Percentiles rank a stretch among this genome's conserved stretches.
These are phyloP conservation scores for Colletotrichum sp. DNA, from an alignment of 2,329 filamentous ascomycete species.

Conservation along the genomic window DNA sequence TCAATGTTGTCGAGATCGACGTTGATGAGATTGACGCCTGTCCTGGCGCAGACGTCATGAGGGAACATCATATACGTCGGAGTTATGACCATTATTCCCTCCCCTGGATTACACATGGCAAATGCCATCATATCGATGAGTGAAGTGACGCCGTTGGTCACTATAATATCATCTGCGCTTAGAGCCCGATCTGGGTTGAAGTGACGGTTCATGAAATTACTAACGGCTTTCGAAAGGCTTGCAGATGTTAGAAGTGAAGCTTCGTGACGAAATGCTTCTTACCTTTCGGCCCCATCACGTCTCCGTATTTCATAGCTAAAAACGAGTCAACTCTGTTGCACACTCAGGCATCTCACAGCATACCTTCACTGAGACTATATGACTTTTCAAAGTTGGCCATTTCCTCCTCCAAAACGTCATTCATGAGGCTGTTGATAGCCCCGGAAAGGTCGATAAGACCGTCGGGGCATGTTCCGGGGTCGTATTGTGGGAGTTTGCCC, in stretches of 20 bases:
- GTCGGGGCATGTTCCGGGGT: not conserved
- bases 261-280: not conserved
- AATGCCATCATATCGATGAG: constrained; percentile 2
- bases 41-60: not conserved
- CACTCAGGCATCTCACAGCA: not conserved
- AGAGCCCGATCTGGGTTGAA: not conserved
- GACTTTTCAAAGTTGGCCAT: not conserved
- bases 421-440: not conserved
- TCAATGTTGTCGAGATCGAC: not conserved
- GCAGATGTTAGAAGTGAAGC: no score
- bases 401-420: not conserved
- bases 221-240: not conserved
- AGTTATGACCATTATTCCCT: not conserved
- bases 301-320: not conserved
- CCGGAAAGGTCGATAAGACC: constrained; percentile 7
- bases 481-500: not conserved
- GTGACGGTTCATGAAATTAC: not conserved
- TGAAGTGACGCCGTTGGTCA: not conserved
- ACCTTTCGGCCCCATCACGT: not conserved
- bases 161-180: not conserved
- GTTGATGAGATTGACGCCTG: not conserved
- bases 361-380: not conserved
- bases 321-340: not conserved
- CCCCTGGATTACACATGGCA: not conserved
- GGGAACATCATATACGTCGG: constrained; percentile 5